Base-by-base conservation (phyloP, 108 stramenopile species). In the Aurantiochytrium sp. region DNA sequence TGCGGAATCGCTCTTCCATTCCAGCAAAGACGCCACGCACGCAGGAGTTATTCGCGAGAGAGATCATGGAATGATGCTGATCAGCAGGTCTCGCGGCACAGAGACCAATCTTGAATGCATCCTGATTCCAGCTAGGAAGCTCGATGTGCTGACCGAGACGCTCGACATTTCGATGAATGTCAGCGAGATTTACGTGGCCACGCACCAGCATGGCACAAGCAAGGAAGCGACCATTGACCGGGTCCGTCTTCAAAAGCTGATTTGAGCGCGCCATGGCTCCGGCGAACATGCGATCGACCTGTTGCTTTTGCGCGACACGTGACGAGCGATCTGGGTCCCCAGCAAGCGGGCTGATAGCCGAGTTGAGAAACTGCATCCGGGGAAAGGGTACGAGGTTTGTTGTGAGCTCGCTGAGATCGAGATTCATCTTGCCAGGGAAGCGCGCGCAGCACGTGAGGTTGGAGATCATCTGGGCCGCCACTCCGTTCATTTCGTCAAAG, bases 351-450 rank as follows among this genome's bases (percentile, higher is more conserved):
- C 58, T 76, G 28, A 90, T 29, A 0, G 87, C 57, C 4, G 91
- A 58, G 12, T 69, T 21, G 25, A 95, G 59, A 87, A 93, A 95
- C 58, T 95, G 94, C 88, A 94, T 59, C 5, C 92, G 88, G 14
- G 93, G 94, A 83, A 94, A 95, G 8, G 94, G 94, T 14, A 95
- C 94, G 49, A 95, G 90, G 88, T 95, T 95, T 1, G 93, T 95
- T 10, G 93, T 90, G 44, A 95, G 91, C 90, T 95, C 95, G 87
- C 94, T 95, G 19, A 95, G 83, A 60, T 95, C 95, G 12, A 94
- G 93, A 60, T 95, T 95, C 88, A 95, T 91, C 19, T 91, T 91
- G 53, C 95, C 95, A 42, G 88, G 90, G 88, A 91, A 93, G 19
- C 94, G 90, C 89, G 90, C 90, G 55, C 93, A 92, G 4, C 89